Conservation (phyloP, 2,329 filamentous ascomycete genomes). For the Calonectria fujianensis region DNA sequence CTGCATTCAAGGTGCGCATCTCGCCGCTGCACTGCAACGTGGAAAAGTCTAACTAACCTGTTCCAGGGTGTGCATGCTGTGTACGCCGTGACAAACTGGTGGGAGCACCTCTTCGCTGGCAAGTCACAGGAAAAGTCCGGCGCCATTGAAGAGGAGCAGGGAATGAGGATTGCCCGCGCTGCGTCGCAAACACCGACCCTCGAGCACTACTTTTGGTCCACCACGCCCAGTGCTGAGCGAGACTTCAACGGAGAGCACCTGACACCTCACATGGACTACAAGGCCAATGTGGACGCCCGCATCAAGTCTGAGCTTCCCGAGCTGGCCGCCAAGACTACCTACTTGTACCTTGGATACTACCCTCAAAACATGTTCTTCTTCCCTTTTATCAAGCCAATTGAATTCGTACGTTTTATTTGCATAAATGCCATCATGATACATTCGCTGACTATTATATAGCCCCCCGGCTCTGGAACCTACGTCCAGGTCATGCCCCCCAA, state of each 20-base stretch:
- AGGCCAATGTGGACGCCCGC: slow-evolving; percentile 37
- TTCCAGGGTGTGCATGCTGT: slow-evolving; percentile 29
- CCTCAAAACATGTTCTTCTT: slow-evolving; percentile 35
- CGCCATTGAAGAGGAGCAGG: slow-evolving; percentile 32
- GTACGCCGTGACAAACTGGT: slow-evolving; percentile 35
- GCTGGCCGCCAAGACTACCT: slow-evolving; percentile 28
- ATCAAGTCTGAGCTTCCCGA: slow-evolving; percentile 38
- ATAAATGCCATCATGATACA: background rate
- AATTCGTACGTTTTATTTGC: slow-evolving; percentile 19
- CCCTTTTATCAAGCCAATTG: slow-evolving; percentile 36
- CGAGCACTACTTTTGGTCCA: slow-evolving; percentile 39
- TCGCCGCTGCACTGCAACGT: background rate
- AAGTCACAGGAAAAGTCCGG: slow-evolving; percentile 31
- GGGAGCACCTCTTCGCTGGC: slow-evolving; percentile 37
- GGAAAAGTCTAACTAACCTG: background rate
- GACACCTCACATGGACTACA: slow-evolving; percentile 41
- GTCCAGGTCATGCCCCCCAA: slow-evolving; percentile 30
- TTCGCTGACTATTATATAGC: background rate
- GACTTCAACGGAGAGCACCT: slow-evolving; percentile 34
- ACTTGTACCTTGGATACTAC: slow-evolving; percentile 37
- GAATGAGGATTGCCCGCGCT: slow-evolving; percentile 33
- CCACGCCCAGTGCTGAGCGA: slow-evolving; percentile 25
- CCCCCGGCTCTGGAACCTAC: slow-evolving; percentile 29
- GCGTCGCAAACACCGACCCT: slow-evolving; percentile 29
- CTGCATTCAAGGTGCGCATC: slow-evolving; percentile 34